phyloP scores from a whole-genome alignment of 768 basidiomycete genomes.

The Tricholoma hemisulphureum region DNA sequence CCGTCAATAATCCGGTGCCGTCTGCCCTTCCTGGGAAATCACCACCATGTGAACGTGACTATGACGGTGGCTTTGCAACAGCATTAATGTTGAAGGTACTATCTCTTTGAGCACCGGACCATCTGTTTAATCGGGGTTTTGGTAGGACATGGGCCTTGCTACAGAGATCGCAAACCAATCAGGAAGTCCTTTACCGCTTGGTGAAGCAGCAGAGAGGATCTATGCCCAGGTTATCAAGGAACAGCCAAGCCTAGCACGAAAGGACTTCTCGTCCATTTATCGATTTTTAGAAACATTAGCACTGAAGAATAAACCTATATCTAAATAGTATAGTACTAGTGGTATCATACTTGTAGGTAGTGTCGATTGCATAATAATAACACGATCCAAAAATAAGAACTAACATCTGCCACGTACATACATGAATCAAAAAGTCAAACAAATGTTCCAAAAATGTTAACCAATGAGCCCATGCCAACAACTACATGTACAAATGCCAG shows the following conservation, averaged over 20 bases:
- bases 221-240: constrained; percentile 56
- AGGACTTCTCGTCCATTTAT: constrained; percentile 85
- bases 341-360: no score
- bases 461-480: neutral
- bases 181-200: constrained; percentile 60
- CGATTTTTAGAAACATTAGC: constrained; percentile 46
- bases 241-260: constrained; percentile 58
- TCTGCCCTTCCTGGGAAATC: constrained; percentile 65
- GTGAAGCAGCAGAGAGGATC: constrained; percentile 57
- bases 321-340: no score
- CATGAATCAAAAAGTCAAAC: no score
- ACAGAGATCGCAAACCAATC: constrained; percentile 54
- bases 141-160: constrained; percentile 83
- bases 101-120: constrained; percentile 3
- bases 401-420: no score
- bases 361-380: no score
- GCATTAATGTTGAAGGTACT: constrained; percentile 78
- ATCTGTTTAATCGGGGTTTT: constrained; percentile 3
- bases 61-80: constrained; percentile 85
- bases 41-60: constrained; percentile 80
- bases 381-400: no score
- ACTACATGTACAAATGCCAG: no score
- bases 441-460: constrained; percentile 8
- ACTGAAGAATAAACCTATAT: no score
- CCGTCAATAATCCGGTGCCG: constrained; percentile 87